A percentile compares a stretch with the other conserved stretches of the same genome.
Conservation (phyloP, 371 early-diverging fungal genomes). For the Synchytrium microbalum region DNA sequence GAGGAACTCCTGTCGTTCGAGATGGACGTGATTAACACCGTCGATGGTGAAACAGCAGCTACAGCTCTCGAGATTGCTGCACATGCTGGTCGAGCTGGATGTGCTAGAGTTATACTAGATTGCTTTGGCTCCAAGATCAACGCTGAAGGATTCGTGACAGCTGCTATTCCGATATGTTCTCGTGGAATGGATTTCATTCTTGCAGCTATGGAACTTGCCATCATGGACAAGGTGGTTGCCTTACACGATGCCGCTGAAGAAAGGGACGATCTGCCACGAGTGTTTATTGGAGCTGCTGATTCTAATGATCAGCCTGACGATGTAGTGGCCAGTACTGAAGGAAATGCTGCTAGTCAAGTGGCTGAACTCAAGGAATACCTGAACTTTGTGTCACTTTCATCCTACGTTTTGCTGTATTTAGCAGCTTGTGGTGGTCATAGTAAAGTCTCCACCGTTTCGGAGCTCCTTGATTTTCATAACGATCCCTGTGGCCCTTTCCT, state of each 20-base stretch:
- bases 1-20: background rate
- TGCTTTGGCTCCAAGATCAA: constrained; percentile 11
- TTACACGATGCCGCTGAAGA: background rate
- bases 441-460: constrained; percentile 16
- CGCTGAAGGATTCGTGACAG: constrained; percentile 20
- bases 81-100: constrained; percentile 10
- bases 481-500: constrained; percentile 19
- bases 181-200: constrained; percentile 21
- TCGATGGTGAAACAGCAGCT: background rate
- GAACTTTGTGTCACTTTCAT: constrained; percentile 15
- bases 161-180: constrained; percentile 17
- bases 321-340: background rate
- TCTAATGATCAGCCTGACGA: background rate
- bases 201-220: constrained; percentile 18
- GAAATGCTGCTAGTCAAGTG: background rate
- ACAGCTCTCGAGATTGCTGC: background rate
- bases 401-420: constrained; percentile 21
- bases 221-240: constrained; percentile 20
- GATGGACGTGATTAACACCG: background rate
- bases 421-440: constrained; percentile 24
- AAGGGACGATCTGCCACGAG: background rate
- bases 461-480: constrained; percentile 26
- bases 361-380: constrained; percentile 6
- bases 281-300: background rate
- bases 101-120: constrained; percentile 20